These are phyloP conservation scores for Suillus occidentalis DNA, from an alignment of 768 basidiomycete species.

Conservation along the genomic window DNA sequence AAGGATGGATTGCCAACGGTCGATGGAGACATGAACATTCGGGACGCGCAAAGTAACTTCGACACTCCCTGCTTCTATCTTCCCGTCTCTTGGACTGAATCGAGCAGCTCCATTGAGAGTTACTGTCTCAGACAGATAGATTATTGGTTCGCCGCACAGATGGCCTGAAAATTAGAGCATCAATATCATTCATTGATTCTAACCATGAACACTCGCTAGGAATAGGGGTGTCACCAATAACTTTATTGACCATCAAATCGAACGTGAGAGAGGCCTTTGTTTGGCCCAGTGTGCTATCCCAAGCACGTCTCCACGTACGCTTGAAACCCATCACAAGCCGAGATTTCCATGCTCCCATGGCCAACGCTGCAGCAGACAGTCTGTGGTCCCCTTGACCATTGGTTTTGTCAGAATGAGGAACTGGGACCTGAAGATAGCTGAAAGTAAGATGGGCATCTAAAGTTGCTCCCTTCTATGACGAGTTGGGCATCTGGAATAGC, in stretches of 20 bases:
- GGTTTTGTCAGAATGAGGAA: constrained; percentile 12
- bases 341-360: constrained; percentile 63
- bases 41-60: constrained; percentile 18
- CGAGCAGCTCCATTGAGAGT: constrained; percentile 47
- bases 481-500: constrained; percentile 54
- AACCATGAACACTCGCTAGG: neutral
- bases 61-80: constrained; percentile 54
- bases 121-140: constrained; percentile 47
- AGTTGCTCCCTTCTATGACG: constrained; percentile 48
- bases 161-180: constrained; percentile 11
- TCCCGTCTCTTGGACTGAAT: constrained; percentile 59
- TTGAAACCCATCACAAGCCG: constrained; percentile 59
- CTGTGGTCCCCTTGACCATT: constrained; percentile 15
- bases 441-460: constrained; percentile 58
- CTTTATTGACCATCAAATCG: constrained; percentile 46
- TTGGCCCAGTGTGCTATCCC: constrained; percentile 68
- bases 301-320: constrained; percentile 66
- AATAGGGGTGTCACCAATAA: constrained; percentile 42
- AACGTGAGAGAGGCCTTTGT: constrained; percentile 58
- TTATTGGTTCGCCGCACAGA: constrained; percentile 36
- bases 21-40: constrained; percentile 2
- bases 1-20: constrained; percentile 4
- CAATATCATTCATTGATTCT: neutral
- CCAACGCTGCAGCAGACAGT: constrained; percentile 38
- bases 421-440: constrained; percentile 43